Evolutionary conservation across 73 alveolate species (phyloP), one percentile per base, ranked within the genome.

Genomic region (Paramecium tetraurelia): DNA sequence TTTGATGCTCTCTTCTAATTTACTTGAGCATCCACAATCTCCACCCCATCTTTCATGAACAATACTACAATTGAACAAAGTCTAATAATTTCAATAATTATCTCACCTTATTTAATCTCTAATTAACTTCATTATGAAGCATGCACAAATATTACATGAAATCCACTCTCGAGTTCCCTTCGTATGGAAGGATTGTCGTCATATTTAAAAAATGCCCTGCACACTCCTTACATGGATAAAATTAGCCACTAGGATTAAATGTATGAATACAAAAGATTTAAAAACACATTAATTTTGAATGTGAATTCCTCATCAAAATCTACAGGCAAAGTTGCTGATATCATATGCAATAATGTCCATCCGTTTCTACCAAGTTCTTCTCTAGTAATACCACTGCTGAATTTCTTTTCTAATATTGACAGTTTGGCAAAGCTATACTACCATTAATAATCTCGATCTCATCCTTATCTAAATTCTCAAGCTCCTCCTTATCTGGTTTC

Each of bases 31-130:
- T 40, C 94, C 94, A 31, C 92, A 89, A 71, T 89, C 40, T 44
- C 94, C 94, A 44, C 92, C 92, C 94, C 94, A 89, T 70, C 36
- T 44, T 9, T 89, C 94, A 72, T 77, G 92, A n/a, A 53, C 69
- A n/a, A 46, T 43, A 70, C 29, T 53, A 11, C 94, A 89, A 71
- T 89, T 68, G 5, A 58, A 35, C 68, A 71, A 33, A 20, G 76
- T 29, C 87, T 86, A 4, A 72, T 14, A 16, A 33, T 33, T 36
- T 4, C 11, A 12, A 9, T 29, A 33, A 38, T 72, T 29, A 16
- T 36, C 14, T 3, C 38, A 72, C 86, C 5, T 72, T 89, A 24
- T 83, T 68, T 18, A 89, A 31, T 21, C 90, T 35, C 58, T 71
- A 24, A 72, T 89, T 89, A 7, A 89, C 92, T 72, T 33, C 36